Percentiles rank a stretch among this genome's conserved stretches.
phyloP scores from a whole-genome alignment of 768 basidiomycete species.

The Tylopilus felleus region DNA sequence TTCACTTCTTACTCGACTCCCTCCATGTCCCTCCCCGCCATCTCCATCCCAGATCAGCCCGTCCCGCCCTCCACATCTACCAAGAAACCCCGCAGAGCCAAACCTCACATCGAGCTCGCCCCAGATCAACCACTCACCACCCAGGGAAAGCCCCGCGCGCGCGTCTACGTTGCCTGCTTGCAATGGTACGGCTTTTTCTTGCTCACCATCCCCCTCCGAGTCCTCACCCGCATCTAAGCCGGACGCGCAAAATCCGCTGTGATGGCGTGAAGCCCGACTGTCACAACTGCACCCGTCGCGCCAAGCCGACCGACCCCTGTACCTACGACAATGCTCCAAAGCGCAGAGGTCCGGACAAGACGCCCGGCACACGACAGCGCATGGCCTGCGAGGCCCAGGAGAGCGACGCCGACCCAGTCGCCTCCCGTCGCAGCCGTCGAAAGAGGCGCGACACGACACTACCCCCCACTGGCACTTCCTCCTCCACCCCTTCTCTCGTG shows the following conservation, averaged over 20 bases:
- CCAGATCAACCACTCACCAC: conserved; percentile 78
- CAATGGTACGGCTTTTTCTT: conserved; percentile 54
- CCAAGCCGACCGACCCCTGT: conserved; percentile 47
- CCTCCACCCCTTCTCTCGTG: conserved; percentile 6
- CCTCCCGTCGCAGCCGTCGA: conserved; percentile 25
- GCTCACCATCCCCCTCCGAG: background rate
- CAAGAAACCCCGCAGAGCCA: conserved; percentile 48
- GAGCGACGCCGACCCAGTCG: conserved; percentile 23
- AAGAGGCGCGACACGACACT: conserved; percentile 4
- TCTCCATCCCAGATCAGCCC: background rate
- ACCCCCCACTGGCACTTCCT: background rate
- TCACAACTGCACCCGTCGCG: conserved; percentile 64
- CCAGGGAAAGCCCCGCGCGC: conserved; percentile 70
- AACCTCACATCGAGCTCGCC: conserved; percentile 63
- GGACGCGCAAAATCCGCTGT: conserved; percentile 76
- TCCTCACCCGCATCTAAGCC: conserved; percentile 40
- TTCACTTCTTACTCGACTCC: background rate
- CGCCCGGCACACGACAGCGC: conserved; percentile 75
- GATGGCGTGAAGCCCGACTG: conserved; percentile 78
- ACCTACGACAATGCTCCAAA: conserved; percentile 69
- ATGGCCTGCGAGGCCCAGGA: conserved; percentile 42
- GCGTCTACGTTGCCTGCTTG: conserved; percentile 76
- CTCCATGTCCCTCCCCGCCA: conserved; percentile 20
- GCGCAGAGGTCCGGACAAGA: conserved; percentile 76
- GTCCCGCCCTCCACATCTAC: background rate